A percentile compares a stretch with the other conserved stretches of the same genome.
These are phyloP conservation scores for Candida sp. DNA, from an alignment of 1,139 yeast species.

Conservation along the genomic window DNA sequence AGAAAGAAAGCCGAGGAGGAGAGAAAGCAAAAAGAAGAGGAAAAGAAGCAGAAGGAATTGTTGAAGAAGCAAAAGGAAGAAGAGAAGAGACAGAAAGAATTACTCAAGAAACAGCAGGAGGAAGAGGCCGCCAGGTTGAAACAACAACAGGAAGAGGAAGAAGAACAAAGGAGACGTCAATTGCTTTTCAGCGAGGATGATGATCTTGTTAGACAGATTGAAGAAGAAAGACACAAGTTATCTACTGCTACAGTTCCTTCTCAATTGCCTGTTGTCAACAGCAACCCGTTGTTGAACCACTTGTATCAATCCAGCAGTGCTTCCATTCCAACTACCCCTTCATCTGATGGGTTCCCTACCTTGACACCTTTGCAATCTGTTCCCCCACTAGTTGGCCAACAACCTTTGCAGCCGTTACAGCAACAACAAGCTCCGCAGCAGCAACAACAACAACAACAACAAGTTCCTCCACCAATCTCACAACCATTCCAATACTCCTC, in stretches of 20 bases:
- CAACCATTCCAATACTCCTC: conserved; percentile 5
- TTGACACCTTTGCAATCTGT: conserved; percentile 16
- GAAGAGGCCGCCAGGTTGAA: conserved; percentile 36
- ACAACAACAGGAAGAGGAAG: conserved; percentile 25
- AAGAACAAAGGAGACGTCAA: conserved; percentile 9
- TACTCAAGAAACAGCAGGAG: conserved; percentile 33
- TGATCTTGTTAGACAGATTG: conserved; percentile 14
- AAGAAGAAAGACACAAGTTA: conserved; percentile 8
- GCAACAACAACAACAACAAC: too few relatives aligned
- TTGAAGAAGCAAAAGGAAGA: conserved; percentile 47
- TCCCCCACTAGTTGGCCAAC: conserved; percentile 8
- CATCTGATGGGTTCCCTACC: conserved; percentile 13
- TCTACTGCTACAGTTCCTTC: background rate
- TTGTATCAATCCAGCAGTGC: conserved; percentile 37
- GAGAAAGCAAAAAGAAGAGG: conserved; percentile 46
- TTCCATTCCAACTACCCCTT: conserved; percentile 25
- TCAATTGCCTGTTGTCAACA: background rate
- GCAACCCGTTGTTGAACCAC: conserved; percentile 36
- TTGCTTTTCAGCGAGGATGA: conserved; percentile 6
- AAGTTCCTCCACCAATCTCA: background rate
- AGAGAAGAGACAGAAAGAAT: conserved; percentile 25
- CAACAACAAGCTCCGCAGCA: background rate
- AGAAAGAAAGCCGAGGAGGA: conserved; percentile 50
- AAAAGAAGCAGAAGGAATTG: conserved; percentile 44
- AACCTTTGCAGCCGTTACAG: background rate